Conservation (phyloP, 441 rosid species). For the Mallotus japonicus region DNA sequence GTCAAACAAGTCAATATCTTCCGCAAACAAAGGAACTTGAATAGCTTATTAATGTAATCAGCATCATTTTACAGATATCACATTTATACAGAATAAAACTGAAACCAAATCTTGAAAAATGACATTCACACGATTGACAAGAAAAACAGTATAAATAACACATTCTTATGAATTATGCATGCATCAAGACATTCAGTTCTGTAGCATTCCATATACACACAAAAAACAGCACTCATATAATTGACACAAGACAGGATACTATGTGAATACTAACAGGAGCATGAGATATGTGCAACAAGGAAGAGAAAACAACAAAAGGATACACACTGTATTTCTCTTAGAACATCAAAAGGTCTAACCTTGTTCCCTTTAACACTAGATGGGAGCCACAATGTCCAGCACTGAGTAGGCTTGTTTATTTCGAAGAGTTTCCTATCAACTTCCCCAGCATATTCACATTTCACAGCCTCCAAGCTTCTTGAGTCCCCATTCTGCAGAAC, state of each 20-base stretch:
- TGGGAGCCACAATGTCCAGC: constrained; percentile 41
- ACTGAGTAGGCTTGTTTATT: constrained; percentile 41
- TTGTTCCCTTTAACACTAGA: constrained; percentile 33
- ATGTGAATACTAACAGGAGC: background rate
- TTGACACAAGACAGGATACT: too few relatives aligned
- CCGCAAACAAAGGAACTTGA: background rate
- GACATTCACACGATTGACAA: background rate
- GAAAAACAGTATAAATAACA: background rate
- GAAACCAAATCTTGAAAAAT: background rate
- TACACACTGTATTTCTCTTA: background rate
- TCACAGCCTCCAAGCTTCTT: constrained; percentile 26
- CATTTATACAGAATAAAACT: background rate
- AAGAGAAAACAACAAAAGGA: background rate
- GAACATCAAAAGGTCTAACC: constrained; percentile 27
- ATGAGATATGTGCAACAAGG: background rate
- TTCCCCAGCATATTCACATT: constrained; percentile 27
- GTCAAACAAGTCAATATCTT: background rate
- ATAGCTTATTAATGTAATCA: background rate
- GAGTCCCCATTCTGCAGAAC: constrained; percentile 30
- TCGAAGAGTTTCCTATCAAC: constrained; percentile 30
- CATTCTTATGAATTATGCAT: background rate
- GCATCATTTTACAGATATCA: background rate
- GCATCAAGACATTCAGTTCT: background rate
- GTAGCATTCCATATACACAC: too few relatives aligned
- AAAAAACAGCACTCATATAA: too few relatives aligned